Percentiles rank a stretch among this genome's conserved stretches.
phyloP scores from a whole-genome alignment of 371 early-diverging fungal species.

The Haplosporangium sp. region DNA sequence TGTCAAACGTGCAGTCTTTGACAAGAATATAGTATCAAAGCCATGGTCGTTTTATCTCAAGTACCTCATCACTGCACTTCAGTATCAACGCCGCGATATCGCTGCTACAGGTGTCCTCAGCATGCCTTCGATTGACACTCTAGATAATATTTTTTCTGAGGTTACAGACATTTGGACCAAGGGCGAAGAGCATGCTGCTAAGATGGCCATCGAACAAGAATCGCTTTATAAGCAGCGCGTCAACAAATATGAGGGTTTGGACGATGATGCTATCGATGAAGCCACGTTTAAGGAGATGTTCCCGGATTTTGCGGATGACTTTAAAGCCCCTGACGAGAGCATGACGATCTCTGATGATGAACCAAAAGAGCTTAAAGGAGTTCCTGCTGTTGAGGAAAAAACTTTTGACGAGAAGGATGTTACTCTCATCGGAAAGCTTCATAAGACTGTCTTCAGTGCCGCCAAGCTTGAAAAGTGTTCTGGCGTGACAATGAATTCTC shows the following conservation, averaged over 20 bases:
- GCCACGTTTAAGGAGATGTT: slow-evolving; percentile 78
- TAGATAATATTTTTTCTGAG: slow-evolving; percentile 71
- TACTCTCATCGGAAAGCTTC: slow-evolving; percentile 62
- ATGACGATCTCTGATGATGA: slow-evolving; percentile 53
- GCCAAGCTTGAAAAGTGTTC: slow-evolving; percentile 42
- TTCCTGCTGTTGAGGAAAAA: slow-evolving; percentile 64
- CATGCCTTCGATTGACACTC: slow-evolving; percentile 61
- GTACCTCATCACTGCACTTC: slow-evolving; percentile 69
- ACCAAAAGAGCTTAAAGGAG: slow-evolving; percentile 27
- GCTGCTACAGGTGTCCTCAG: slow-evolving; percentile 68
- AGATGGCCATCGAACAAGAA: slow-evolving; percentile 78
- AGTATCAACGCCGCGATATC: slow-evolving; percentile 64
- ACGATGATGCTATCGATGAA: slow-evolving; percentile 82
- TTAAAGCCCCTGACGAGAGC: slow-evolving; percentile 56
- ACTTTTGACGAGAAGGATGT: slow-evolving; percentile 69
- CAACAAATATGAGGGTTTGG: slow-evolving; percentile 70
- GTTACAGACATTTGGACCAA: slow-evolving; percentile 79
- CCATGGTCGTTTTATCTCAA: slow-evolving; percentile 77
- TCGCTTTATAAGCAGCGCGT: slow-evolving; percentile 80
- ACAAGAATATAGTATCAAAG: slow-evolving; percentile 61
- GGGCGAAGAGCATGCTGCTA: slow-evolving; percentile 75
- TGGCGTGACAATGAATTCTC: slow-evolving; percentile 22
- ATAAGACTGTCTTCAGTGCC: slow-evolving; percentile 31
- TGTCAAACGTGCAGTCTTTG: slow-evolving; percentile 66
- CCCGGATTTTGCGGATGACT: slow-evolving; percentile 79